Base-by-base conservation (phyloP, 306 rosid genomes). In the Phaseolus lunatus region DNA sequence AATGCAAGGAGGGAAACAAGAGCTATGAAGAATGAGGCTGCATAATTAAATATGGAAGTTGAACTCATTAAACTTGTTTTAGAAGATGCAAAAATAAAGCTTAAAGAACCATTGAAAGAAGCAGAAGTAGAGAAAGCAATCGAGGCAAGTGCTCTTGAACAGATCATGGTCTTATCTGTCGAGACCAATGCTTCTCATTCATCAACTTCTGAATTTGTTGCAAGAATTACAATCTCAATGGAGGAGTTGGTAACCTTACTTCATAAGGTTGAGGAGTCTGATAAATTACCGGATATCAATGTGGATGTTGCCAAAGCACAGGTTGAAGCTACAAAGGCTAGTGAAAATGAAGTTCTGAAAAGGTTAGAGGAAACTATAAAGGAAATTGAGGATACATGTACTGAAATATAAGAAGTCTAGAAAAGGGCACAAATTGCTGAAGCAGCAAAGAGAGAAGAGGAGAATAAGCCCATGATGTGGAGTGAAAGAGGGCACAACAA, bases 371-470 rank as follows among this genome's bases (percentile, higher is more conserved):
- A 85, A 66, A 80, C 76, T 73, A 81, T 39, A 79, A 90, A 90
- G 85, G 97, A 93, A 81, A 89, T 87, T 3, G 89, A 87, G 67
- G 90, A 87, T 49, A 84, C 85, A 84, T 89, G 89, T 80, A 67
- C 82, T 20, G 86, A 87, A 5, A 86, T 92, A 1, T 84, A 75
- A 53, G 96, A 79, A 49, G 85, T 94, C 44, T 41, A 61, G 82
- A 90, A 85, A 88, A 86, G 75, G 69, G 97, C 97, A 0, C 85
- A 84, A 75, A 93, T 82, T 90, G 97, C 92, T 29, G 97, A 90
- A 81, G 96, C 96, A 44, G 97, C 97, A 50, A 93, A 86, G 86
- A 93, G 73, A 63, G 96, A 90, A 0, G 96, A 90, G 76, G 97
- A 93, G 82, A 90, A 87, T 68, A 96, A 93, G 67, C 87, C 90